A percentile compares a stretch with the other conserved stretches of the same genome.
Evolutionary conservation across 108 stramenopile species (phyloP).

Genomic region (Nitzschia sp.): DNA sequence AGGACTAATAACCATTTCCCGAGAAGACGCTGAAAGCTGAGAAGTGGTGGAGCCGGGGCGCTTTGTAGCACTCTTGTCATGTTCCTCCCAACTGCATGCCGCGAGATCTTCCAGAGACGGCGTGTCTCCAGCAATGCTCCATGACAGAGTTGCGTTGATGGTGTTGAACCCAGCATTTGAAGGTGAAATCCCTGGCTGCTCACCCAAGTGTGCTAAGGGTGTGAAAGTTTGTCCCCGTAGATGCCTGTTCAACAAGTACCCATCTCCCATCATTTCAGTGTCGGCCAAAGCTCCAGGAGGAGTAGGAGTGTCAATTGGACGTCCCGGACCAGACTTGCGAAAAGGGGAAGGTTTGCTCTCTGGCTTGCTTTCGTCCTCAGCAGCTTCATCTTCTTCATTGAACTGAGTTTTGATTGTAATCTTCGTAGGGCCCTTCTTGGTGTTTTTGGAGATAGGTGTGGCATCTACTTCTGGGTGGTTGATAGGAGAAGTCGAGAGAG

Average conservation of each 20-base stretch:
- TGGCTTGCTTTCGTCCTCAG: not conserved
- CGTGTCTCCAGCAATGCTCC: conserved; percentile 73
- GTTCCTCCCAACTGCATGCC: conserved; percentile 52
- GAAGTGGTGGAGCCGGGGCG: conserved; percentile 50
- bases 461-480: conserved; percentile 43
- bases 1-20: conserved; percentile 46
- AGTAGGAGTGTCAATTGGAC: conserved; percentile 37
- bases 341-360: conserved; percentile 11
- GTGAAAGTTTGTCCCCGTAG: conserved; percentile 82
- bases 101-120: conserved; percentile 61
- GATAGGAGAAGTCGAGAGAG: conserved; percentile 57
- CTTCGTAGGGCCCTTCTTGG: conserved; percentile 20
- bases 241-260: conserved; percentile 66
- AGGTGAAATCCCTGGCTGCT: conserved; percentile 35
- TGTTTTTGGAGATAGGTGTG: conserved; percentile 59
- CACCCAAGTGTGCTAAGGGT: conserved; percentile 58
- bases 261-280: conserved; percentile 55
- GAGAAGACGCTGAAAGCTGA: conserved; percentile 23
- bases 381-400: conserved; percentile 15
- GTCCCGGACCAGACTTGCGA: conserved; percentile 8
- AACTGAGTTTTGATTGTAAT: conserved; percentile 30
- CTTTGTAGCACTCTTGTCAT: conserved; percentile 30
- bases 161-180: conserved; percentile 40
- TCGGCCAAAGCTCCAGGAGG: conserved; percentile 34
- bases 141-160: conserved; percentile 63